A percentile compares a stretch with the other conserved stretches of the same genome.
Conservation (phyloP, 331 rosid species). For the Cucumis variabilis region DNA sequence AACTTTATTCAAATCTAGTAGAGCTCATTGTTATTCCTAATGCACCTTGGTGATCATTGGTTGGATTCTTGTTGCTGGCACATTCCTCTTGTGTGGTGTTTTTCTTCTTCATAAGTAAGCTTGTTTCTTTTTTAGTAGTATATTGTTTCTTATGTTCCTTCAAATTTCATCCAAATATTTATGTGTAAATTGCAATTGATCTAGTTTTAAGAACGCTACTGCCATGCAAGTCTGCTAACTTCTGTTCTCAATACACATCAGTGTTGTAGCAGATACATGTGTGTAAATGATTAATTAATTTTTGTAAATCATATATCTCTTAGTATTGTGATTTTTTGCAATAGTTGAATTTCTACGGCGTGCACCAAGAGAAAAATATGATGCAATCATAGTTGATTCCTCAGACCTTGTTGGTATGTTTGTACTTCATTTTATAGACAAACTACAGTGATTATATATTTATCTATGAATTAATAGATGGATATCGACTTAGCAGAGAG, state of each 20-base stretch:
- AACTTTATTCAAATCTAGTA: background rate
- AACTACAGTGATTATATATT: too few species aligned
- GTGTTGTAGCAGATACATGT: slow-evolving; percentile 58
- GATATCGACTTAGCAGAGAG: too few species aligned
- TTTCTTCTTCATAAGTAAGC: slow-evolving; percentile 75
- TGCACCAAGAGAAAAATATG: too few species aligned
- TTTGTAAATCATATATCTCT: too few species aligned
- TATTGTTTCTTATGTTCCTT: background rate
- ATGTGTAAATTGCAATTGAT: background rate
- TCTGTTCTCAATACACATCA: slow-evolving; percentile 24
- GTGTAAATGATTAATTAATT: too few species aligned
- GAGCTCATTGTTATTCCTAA: background rate
- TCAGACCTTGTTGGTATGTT: too few species aligned
- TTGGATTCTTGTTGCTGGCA: slow-evolving; percentile 89
- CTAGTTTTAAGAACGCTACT: background rate
- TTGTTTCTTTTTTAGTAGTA: background rate
- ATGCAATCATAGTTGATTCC: too few species aligned
- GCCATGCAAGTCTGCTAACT: slow-evolving; percentile 1
- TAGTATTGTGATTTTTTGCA: too few species aligned
- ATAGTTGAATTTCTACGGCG: too few species aligned
- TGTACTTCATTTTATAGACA: too few species aligned
- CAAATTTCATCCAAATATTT: background rate
- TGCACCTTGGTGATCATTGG: slow-evolving; percentile 68
- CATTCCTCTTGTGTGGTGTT: slow-evolving; percentile 83
- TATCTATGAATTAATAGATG: too few species aligned